Evolutionary conservation across 768 basidiomycete species (phyloP).

Genomic region (Coprinellus aureogranulatus): DNA sequence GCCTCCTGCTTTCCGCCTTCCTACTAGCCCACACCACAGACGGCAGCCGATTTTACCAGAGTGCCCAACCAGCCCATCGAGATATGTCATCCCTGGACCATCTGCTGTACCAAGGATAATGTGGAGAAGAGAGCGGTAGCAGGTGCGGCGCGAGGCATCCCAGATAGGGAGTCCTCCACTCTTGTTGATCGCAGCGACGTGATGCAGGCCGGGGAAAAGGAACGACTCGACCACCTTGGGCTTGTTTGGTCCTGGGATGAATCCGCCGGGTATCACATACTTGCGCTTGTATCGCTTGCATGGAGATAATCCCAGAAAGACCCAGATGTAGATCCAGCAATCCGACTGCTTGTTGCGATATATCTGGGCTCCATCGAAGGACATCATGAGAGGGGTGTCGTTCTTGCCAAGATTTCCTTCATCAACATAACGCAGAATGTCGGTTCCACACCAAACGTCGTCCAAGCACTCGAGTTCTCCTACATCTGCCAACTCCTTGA

Average conservation of each 20-base stretch:
- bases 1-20: background rate
- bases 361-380: constrained; percentile 41
- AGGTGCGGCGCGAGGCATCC: constrained; percentile 13
- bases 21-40: background rate
- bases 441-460: constrained; percentile 24
- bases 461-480: constrained; percentile 9
- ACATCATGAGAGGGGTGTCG: constrained; percentile 34
- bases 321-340: constrained; percentile 35
- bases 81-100: constrained; percentile 27
- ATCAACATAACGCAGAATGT: constrained; percentile 11
- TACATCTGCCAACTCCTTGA: constrained; percentile 11
- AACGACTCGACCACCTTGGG: constrained; percentile 35
- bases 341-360: constrained; percentile 33
- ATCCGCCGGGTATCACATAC: constrained; percentile 28
- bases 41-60: constrained; percentile 10
- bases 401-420: constrained; percentile 16
- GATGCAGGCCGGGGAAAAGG: constrained; percentile 31
- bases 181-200: constrained; percentile 27
- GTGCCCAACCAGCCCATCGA: constrained; percentile 35
- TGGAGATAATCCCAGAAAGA: constrained; percentile 31
- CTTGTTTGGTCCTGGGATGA: constrained; percentile 37
- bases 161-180: constrained; percentile 23
- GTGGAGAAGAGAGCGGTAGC: constrained; percentile 16
- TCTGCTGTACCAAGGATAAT: constrained; percentile 31
- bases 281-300: constrained; percentile 30